Base-by-base conservation (phyloP, 2,329 filamentous ascomycete species). In the Shiraia bambusicola region DNA sequence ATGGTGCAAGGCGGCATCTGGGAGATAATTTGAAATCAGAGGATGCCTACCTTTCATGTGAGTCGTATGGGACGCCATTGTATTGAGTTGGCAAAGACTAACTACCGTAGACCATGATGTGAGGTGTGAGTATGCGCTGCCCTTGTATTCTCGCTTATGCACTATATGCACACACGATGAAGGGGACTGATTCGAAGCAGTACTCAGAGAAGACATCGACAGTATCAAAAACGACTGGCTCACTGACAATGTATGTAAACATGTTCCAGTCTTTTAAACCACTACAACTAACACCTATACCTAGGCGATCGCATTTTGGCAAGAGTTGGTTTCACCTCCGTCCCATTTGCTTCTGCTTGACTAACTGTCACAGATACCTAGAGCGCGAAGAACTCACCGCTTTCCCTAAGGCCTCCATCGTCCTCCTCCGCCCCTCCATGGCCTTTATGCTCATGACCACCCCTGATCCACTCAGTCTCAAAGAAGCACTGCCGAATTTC, bases 281-380 rank as follows among this genome's bases (percentile, higher is more conserved):
- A 14, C 35, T 26, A 2, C 30, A 34, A 31, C 47, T 46, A 35
- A 54, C 38, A 16, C 29, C 17, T 13, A 14, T 37, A n/a, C n/a
- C n/a, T n/a, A 92, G 87, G 91, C 90, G 58, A 97, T 98, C 54
- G 86, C 89, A 36, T 97, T 98, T 67, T 98, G 93, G 92, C 88
- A 97, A 78, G 92, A 97, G 79, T 95, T 83, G 29, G 43, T 32
- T 22, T 43, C 22, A 19, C 24, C 16, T 31, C 14, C 15, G 15
- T 31, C 28, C 24, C 34, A 4, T 9, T 17, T 9, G 5, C n/a
- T 8, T 19, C n/a, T 30, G n/a, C 13, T 33, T 34, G 30, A 46
- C 44, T 47, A 17, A 38, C 35, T 34, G 22, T 6, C 35, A 30
- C 30, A 82, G 84, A 72, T 91, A 87, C 66, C 83, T 98, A 52